A percentile compares a stretch with the other conserved stretches of the same genome.
Evolutionary conservation across 768 basidiomycete genomes (phyloP).

Genomic region (Boletus coccyginus): DNA sequence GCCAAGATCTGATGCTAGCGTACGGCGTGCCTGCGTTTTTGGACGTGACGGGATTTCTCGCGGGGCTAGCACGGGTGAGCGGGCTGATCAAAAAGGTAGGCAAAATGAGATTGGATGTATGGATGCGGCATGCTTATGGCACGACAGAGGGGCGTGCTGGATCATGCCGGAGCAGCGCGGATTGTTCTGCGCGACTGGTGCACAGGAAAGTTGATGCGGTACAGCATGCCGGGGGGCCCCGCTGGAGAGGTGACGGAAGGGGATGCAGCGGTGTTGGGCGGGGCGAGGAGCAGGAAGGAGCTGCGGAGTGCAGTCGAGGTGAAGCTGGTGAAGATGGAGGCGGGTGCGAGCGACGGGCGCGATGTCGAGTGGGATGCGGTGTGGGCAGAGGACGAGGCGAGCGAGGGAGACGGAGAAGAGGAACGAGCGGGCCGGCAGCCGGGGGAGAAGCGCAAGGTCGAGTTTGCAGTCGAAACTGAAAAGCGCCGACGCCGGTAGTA

Average conservation of each 20-base stretch:
- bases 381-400: conserved; percentile 39
- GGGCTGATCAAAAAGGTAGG: conserved; percentile 76
- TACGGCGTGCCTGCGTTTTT: conserved; percentile 82
- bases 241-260: conserved; percentile 20
- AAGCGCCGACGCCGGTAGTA: conserved; percentile 11
- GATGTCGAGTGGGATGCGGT: conserved; percentile 38
- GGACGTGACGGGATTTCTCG: conserved; percentile 70
- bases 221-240: conserved; percentile 51
- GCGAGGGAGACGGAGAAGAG: conserved; percentile 26
- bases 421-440: conserved; percentile 39
- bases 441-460: conserved; percentile 45
- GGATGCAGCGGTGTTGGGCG: conserved; percentile 50
- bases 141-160: conserved; percentile 64
- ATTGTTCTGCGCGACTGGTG: conserved; percentile 86
- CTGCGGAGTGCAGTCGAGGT: conserved; percentile 49
- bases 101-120: not conserved
- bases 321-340: conserved; percentile 56
- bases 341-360: conserved; percentile 40
- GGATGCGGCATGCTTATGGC: conserved; percentile 9
- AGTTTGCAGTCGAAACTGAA: conserved; percentile 38
- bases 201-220: conserved; percentile 68
- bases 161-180: conserved; percentile 72
- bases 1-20: conserved; percentile 86
- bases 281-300: conserved; percentile 58
- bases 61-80: conserved; percentile 70